Evolutionary conservation across 257 asterid species (phyloP), one percentile per base, ranked within the genome.

Genomic region (Catharanthus roseus): DNA sequence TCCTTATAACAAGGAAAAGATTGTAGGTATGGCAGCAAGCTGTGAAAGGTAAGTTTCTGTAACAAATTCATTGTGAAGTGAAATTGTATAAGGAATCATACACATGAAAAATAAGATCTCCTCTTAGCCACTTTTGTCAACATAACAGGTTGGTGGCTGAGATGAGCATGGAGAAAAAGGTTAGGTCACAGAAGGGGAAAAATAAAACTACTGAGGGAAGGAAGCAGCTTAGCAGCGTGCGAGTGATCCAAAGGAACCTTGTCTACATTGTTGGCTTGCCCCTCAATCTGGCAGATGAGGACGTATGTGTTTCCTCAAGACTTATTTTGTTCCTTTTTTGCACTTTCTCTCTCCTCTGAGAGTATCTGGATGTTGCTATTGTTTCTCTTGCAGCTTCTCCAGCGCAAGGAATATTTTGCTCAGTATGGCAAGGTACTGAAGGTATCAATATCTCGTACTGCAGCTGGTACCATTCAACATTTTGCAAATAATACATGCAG

Each of bases 261-360:
- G 99, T 91, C 47, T 93, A 93, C 80, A 95, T 93, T 79, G 95
- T 93, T 78, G 97, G 99, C 66, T 80, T 93, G 84, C 99, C 97
- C 34, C 90, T 89, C 77, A 79, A 81, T 85, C 81, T 86, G 73
- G 96, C 99, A 41, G 97, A 91, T 57, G 99, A 91, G 78, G 97
- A 93, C 69, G 99, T 93, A 79, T 57, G 77, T 72, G 41, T 60
- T 33, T 63, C 54, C 61, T 62, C 28, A 21, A 5, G 3, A 16
- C 19, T 15, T 12, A 7, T 19, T 29, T 16, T 47, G 23, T 18
- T 53, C 34, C n/a, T 38, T 3, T 38, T 62, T 55, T 45, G 41
- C 28, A 26, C 42, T 77, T 41, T 11, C 39, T 6, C n/a, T 19
- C 26, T 67, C 45, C 50, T 1, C 45, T 58, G 41, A 57, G 63